Percentiles rank a stretch among this genome's conserved stretches.
These are phyloP conservation scores for Cryphonectria naterciae DNA, from an alignment of 2,329 filamentous ascomycete species.

Conservation along the genomic window DNA sequence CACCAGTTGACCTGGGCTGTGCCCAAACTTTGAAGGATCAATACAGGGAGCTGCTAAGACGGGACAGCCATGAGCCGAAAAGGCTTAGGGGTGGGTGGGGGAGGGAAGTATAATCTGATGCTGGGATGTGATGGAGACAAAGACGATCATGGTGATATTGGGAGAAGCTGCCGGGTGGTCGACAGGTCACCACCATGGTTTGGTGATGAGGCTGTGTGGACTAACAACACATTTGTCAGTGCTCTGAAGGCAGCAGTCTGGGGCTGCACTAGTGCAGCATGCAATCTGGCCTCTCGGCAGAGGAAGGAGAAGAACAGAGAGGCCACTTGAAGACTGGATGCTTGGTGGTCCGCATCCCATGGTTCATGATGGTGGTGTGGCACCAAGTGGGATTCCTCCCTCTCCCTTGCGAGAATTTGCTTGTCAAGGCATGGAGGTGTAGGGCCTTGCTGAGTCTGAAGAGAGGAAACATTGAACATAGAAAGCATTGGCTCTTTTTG, in stretches of 20 bases:
- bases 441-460: no score
- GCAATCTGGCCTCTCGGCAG: not conserved
- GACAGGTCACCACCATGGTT: not conserved
- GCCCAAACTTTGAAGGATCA: no score
- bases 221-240: not conserved
- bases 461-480: no score
- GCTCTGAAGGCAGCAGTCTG: not conserved
- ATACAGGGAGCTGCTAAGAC: not conserved
- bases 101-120: not conserved
- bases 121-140: not conserved
- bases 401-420: no score
- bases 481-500: no score
- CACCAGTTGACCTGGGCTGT: not conserved
- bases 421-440: no score
- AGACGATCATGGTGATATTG: no score
- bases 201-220: not conserved
- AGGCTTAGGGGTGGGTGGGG: not conserved
- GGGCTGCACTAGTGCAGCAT: slow-evolving; percentile 11
- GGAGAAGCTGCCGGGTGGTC: not conserved
- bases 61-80: not conserved
- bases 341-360: not conserved
- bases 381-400: not conserved
- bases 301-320: not conserved
- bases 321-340: not conserved
- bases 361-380: not conserved